Evolutionary conservation across 1,284 basidiomycete species (phyloP).

Genomic region (Taiwanofungus camphoratus): DNA sequence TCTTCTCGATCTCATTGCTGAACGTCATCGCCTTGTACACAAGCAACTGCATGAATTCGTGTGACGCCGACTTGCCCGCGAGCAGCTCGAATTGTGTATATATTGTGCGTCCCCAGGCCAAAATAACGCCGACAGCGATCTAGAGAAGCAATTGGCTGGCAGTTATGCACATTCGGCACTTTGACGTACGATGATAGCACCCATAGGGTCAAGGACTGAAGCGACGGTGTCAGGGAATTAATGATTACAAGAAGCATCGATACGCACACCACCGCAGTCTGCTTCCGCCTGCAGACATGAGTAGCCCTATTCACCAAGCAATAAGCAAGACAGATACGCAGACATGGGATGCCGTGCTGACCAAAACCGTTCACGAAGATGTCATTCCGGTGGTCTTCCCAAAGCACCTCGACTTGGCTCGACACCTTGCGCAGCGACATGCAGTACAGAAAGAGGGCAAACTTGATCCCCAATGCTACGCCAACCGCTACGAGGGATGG

Average conservation of each 20-base stretch:
- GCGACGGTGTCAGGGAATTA: slow-evolving; percentile 1
- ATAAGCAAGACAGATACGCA: slow-evolving; percentile 1
- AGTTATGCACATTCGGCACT: not conserved
- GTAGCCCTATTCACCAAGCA: slow-evolving; percentile 52
- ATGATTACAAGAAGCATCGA: not conserved
- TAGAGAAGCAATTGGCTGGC: slow-evolving; percentile 23
- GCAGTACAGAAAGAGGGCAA: slow-evolving; percentile 85
- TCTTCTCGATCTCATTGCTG: slow-evolving; percentile 76
- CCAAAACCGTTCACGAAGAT: slow-evolving; percentile 78
- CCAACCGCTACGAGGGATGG: slow-evolving; percentile 80
- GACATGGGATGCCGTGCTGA: slow-evolving; percentile 26
- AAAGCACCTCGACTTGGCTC: slow-evolving; percentile 89
- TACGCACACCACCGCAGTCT: slow-evolving; percentile 79
- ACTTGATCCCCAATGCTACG: slow-evolving; percentile 85
- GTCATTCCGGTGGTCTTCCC: slow-evolving; percentile 95
- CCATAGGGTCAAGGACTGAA: slow-evolving; percentile 73
- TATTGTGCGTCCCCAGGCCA: slow-evolving; percentile 76
- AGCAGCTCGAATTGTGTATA: slow-evolving; percentile 82
- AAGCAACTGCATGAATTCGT: slow-evolving; percentile 86
- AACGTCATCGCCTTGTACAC: slow-evolving; percentile 93
- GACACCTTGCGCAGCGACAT: slow-evolving; percentile 71
- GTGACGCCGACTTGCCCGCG: slow-evolving; percentile 87
- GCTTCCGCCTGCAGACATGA: slow-evolving; percentile 88
- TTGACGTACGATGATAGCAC: slow-evolving; percentile 64
- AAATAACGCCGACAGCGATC: slow-evolving; percentile 78